A percentile compares a stretch with the other conserved stretches of the same genome.
Conservation (phyloP, 1,139 yeast species). For the Meyerozyma elateridarum region DNA sequence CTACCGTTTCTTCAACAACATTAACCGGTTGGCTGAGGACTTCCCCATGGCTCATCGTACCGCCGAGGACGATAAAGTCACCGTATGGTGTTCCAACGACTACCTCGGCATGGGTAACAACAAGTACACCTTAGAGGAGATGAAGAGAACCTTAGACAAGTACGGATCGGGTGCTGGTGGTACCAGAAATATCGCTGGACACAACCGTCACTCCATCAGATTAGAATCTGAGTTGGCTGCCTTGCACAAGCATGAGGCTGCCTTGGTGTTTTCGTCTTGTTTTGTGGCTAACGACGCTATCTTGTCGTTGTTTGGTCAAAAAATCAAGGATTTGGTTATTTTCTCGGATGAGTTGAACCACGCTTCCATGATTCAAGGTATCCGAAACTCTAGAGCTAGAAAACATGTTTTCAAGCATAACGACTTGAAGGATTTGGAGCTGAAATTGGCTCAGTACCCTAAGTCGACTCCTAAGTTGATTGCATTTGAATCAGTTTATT, state of each 20-base stretch:
- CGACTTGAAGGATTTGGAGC: conserved; percentile 77
- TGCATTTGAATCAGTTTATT: conserved; percentile 95
- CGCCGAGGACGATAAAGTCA: conserved; percentile 72
- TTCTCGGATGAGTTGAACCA: conserved; percentile 93
- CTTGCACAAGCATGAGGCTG: conserved; percentile 91
- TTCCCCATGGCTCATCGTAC: conserved; percentile 90
- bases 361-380: conserved; percentile 97
- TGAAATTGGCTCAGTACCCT: conserved; percentile 73
- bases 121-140: conserved; percentile 62
- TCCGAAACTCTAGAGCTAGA: conserved; percentile 80
- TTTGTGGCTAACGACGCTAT: conserved; percentile 97
- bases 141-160: conserved; percentile 76
- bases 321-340: conserved; percentile 82
- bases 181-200: conserved; percentile 98
- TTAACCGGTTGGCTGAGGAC: conserved; percentile 89
- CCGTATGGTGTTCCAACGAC: conserved; percentile 98
- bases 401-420: conserved; percentile 93
- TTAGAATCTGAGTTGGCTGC: conserved; percentile 86
- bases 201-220: conserved; percentile 79
- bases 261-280: conserved; percentile 91
- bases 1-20: conserved; percentile 92
- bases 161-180: conserved; percentile 99
- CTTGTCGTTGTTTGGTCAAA: conserved; percentile 86
- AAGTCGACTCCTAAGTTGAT: conserved; percentile 83
- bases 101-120: conserved; percentile 93